Conservation (phyloP, 352 stramenopile genomes). For the Phytophthora sojae region DNA sequence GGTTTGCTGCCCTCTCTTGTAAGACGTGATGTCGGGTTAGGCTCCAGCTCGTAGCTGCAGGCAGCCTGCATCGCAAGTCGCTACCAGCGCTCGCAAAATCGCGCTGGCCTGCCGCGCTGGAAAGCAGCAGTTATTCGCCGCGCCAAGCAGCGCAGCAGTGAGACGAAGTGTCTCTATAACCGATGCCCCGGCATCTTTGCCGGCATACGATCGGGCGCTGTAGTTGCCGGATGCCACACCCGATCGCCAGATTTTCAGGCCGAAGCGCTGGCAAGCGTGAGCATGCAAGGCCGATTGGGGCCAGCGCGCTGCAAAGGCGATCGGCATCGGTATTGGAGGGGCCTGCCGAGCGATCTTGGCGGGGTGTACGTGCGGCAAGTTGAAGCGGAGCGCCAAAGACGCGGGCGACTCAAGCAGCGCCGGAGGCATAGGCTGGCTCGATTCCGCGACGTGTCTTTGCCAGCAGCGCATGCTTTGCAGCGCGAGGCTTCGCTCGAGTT, state of each 20-base stretch:
- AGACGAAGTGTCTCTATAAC: background rate
- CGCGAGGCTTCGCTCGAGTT: background rate
- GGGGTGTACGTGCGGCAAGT: slow-evolving; percentile 8
- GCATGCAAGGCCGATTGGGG: background rate
- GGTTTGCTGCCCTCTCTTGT: background rate
- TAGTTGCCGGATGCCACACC: background rate
- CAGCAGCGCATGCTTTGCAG: slow-evolving; percentile 1
- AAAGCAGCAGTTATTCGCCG: background rate
- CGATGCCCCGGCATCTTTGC: background rate
- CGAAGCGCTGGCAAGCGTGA: background rate
- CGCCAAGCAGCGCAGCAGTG: background rate
- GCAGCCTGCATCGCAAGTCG: background rate
- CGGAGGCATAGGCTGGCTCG: background rate
- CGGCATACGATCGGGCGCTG: background rate
- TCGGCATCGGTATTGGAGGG: background rate
- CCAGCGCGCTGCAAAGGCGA: background rate
- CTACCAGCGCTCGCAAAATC: background rate
- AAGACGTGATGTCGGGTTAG: background rate
- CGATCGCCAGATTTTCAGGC: background rate
- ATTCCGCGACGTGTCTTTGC: background rate
- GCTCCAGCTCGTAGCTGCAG: too few relatives aligned
- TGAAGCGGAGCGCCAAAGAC: slow-evolving; percentile 5
- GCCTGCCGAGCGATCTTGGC: background rate
- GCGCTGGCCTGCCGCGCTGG: background rate
- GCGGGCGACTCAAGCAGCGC: background rate